Evolutionary conservation across 2,329 filamentous ascomycete species (phyloP), one percentile per base, ranked within the genome.

Genomic region (Colletotrichum liriopes): DNA sequence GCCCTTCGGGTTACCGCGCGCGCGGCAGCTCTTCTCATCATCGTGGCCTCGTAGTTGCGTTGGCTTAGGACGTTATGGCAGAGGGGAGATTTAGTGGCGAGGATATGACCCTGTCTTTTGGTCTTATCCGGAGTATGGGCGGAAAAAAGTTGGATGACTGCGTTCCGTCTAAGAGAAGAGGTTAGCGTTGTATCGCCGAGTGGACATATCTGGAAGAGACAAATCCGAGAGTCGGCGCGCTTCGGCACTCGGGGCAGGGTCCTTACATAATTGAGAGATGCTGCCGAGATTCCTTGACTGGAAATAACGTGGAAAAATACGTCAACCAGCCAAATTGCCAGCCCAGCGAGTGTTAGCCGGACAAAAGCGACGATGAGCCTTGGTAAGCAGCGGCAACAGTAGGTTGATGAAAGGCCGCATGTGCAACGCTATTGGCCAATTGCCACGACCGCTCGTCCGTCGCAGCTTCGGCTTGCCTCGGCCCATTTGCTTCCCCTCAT

Each of bases 11-110:
- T 76, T 67, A 80, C 76, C 39, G 69, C 69, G 72, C 77, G 73
- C n/a, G 78, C 66, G 51, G 78, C 79, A 71, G 80, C 73, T 74
- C 79, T 78, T 67, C 80, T 81, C 77, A 83, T 77, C 79, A 80
- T 82, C 18, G 62, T 76, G 66, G 49, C 47, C n/a, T 62, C 8
- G 56, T 23, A n/a, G 26, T 18, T 32, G 18, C 14, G 6, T 6
- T 29, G 29, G 51, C 5, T 55, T 11, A 11, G 29, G 20, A n/a
- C n/a, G 60, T 35, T 20, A 29, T 12, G 47, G 18, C 12, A 39
- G n/a, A 62, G 59, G 37, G 16, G 29, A 55, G 20, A 20, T 14
- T 5, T 18, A 55, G 18, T 55, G 20, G 9, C 14, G 32, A 23
- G 32, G n/a, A 20, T 6, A n/a, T 37, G 32, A 8, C 32, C n/a